These are phyloP conservation scores for Epithele typhae DNA, from an alignment of 768 basidiomycete species.

Conservation along the genomic window DNA sequence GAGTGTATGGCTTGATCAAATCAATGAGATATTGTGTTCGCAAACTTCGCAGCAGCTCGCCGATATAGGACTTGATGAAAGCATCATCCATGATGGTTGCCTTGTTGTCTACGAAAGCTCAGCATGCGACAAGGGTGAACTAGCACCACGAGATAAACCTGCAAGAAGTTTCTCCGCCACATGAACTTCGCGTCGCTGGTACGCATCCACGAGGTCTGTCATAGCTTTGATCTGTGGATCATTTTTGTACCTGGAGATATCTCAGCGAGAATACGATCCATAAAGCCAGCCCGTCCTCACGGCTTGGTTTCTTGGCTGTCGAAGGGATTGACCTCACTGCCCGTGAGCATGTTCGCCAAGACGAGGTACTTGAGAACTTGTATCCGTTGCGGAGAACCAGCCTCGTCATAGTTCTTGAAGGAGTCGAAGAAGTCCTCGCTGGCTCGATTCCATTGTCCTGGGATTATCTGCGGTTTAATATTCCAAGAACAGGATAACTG, in stretches of 20 bases:
- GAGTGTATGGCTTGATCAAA: conserved; percentile 95
- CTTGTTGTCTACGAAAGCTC: conserved; percentile 77
- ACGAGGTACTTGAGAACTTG: conserved; percentile 99
- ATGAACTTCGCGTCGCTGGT: conserved; percentile 94
- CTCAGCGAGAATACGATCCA: neutral
- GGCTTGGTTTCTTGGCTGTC: conserved; percentile 99
- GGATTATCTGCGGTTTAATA: no score
- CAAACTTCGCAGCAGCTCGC: conserved; percentile 89
- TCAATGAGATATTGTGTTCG: conserved; percentile 97
- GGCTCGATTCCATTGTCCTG: conserved; percentile 91
- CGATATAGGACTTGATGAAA: conserved; percentile 95
- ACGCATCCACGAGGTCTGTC: conserved; percentile 96
- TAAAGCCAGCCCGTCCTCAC: no score
- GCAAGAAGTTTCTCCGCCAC: conserved; percentile 94
- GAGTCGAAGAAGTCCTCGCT: conserved; percentile 99
- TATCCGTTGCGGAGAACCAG: conserved; percentile 92
- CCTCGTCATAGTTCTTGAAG: conserved; percentile 98
- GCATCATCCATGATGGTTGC: conserved; percentile 94
- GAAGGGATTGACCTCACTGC: conserved; percentile 98
- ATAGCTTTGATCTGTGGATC: conserved; percentile 97
- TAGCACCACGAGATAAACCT: conserved; percentile 42
- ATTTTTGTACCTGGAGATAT: conserved; percentile 73
- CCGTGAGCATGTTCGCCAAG: conserved; percentile 95
- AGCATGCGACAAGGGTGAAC: conserved; percentile 1
- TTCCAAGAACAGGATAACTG: no score